These are phyloP conservation scores for Apiospora rasikravindrae DNA, from an alignment of 2,329 filamentous ascomycete species.

Conservation along the genomic window DNA sequence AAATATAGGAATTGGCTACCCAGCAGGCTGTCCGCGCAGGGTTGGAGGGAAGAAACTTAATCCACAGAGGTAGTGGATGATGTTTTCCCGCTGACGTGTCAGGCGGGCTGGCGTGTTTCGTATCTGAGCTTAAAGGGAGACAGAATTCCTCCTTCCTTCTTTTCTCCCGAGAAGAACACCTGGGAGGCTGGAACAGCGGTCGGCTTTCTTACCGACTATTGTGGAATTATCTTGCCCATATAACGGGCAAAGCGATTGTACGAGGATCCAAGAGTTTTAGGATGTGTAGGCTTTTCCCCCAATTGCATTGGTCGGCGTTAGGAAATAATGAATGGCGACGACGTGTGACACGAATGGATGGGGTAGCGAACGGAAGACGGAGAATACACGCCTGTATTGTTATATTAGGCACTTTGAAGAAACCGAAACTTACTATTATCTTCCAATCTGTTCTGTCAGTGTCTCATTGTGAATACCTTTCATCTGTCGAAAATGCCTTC, in stretches of 20 bases:
- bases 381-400: neutral
- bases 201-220: neutral
- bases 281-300: neutral
- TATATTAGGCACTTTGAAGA: neutral
- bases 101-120: neutral
- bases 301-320: constrained; percentile 13
- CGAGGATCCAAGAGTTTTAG: neutral
- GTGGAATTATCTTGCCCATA: neutral
- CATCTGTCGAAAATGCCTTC: neutral
- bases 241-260: neutral
- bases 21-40: neutral
- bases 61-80: neutral
- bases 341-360: neutral
- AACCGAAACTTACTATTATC: neutral
- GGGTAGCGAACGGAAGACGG: neutral
- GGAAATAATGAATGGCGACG: constrained; percentile 9
- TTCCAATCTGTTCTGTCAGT: neutral
- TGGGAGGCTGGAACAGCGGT: neutral
- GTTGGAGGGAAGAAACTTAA: no score
- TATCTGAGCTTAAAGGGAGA: constrained; percentile 1
- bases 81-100: neutral
- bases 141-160: neutral
- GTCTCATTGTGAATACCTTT: neutral
- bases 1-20: neutral
- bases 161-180: neutral